Evolutionary conservation across 2,329 filamentous ascomycete genomes (phyloP), one percentile per base, ranked within the genome.

Genomic region (Ciborinia camelliae): DNA sequence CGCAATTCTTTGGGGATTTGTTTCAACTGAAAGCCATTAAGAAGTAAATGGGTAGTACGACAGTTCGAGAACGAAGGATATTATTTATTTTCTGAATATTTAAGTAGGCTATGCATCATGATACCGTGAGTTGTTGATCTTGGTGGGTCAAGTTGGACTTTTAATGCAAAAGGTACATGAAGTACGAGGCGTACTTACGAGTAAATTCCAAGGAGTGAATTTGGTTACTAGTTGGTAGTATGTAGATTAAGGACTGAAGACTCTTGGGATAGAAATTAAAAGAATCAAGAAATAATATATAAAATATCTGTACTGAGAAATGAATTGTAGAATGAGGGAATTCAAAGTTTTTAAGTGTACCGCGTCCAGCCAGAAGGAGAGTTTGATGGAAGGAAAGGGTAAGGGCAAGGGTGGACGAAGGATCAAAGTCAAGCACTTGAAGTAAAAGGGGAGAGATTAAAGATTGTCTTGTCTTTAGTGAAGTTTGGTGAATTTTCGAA

Each of bases 161-260:
- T 23, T 43, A 6, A 26, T 41, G 48, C 37, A 23, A 62, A 41
- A 23, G 20, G 23, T 23, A 35, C n/a, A 15, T n/a, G 23, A 54
- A 62, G 37, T 39, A 62, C 48, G n/a, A 64, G 37, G 15, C 28
- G 30, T 15, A 20, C 47, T 41, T 60, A 67, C 68, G n/a, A n/a
- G n/a, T n/a, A n/a, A n/a, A n/a, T 65, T 67, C 66, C 69, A 37
- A 62, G 60, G 60, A 55, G 60, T 18, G n/a, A 58, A 35, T n/a
- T 14, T 58, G 28, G n/a, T n/a, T n/a, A n/a, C n/a, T n/a, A n/a
- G n/a, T n/a, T n/a, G n/a, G n/a, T n/a, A n/a, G n/a, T 12, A 12
- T 39, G n/a, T 28, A 47, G 51, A 45, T 62, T 3, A 47, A 20
- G n/a, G 10, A 62, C 26, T 14, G 57, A 65, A 65, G 68, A 53